These are phyloP conservation scores for Chondrus crispus DNA, from an alignment of 23 red algal species.

Conservation along the genomic window DNA sequence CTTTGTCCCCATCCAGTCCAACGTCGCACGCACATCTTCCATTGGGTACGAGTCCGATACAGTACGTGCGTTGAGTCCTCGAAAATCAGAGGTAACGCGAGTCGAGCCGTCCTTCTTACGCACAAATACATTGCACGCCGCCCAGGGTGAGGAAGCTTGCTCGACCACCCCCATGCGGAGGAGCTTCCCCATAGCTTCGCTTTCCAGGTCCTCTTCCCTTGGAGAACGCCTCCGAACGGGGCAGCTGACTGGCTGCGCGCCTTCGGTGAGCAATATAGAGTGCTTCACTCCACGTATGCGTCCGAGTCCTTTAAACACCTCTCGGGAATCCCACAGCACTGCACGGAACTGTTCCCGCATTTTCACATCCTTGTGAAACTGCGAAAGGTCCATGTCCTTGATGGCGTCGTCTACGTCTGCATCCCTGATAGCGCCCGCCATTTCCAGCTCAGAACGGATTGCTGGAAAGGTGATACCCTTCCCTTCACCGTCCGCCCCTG, in stretches of 20 bases:
- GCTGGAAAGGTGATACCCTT: not conserved
- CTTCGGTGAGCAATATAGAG: not conserved
- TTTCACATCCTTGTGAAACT: not conserved
- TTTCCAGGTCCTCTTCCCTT: not conserved
- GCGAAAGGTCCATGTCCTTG: not conserved
- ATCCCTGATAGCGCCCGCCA: too few relatives aligned
- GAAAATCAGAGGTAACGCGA: slow-evolving; percentile 18
- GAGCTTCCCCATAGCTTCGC: not conserved
- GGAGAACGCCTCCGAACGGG: not conserved
- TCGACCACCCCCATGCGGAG: not conserved
- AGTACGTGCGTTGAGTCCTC: not conserved
- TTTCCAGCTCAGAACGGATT: not conserved
- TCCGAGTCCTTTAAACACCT: not conserved
- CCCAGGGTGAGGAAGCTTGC: not conserved
- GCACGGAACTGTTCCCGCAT: not conserved
- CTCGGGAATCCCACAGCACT: not conserved
- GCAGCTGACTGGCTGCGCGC: not conserved
- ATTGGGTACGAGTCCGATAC: not conserved
- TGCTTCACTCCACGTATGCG: not conserved
- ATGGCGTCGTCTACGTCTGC: not conserved
- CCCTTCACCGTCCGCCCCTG: not conserved
- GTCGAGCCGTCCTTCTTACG: not conserved
- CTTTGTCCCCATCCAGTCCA: slow-evolving; percentile 13
- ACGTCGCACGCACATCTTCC: not conserved
- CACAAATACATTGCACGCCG: not conserved